Percentiles rank a stretch among this genome's conserved stretches.
Conservation (phyloP, 352 stramenopile genomes). For the Phytophthora boehmeriae region DNA sequence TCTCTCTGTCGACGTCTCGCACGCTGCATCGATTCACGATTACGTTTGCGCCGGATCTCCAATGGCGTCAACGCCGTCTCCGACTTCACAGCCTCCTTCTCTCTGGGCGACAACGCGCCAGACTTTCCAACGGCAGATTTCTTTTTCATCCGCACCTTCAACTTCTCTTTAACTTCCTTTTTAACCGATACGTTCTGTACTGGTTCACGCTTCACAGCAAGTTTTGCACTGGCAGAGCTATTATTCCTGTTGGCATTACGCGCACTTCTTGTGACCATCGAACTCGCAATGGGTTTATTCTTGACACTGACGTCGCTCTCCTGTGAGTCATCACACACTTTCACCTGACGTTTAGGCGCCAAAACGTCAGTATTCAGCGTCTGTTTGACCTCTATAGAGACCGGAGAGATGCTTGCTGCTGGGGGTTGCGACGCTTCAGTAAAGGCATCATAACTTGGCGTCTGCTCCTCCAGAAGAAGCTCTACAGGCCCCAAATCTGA, state of each 20-base stretch:
- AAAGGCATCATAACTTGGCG: slow-evolving; percentile 30
- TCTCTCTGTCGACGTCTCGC: slow-evolving; percentile 49
- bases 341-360: slow-evolving; percentile 12
- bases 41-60: slow-evolving; percentile 58
- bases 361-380: slow-evolving; percentile 8
- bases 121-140: slow-evolving; percentile 11
- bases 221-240: neutral
- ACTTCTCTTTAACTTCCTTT: slow-evolving; percentile 9
- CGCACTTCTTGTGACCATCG: neutral
- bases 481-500: slow-evolving; percentile 13
- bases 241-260: slow-evolving; percentile 6
- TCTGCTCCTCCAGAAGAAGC: slow-evolving; percentile 32
- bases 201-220: slow-evolving; percentile 12
- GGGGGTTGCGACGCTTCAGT: slow-evolving; percentile 16
- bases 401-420: slow-evolving; percentile 20
- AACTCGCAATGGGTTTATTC: neutral
- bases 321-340: slow-evolving; percentile 38
- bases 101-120: slow-evolving; percentile 4
- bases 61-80: slow-evolving; percentile 49
- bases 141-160: slow-evolving; percentile 19
- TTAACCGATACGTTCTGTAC: neutral
- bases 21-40: slow-evolving; percentile 63
- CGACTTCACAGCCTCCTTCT: slow-evolving; percentile 16
- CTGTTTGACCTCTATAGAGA: slow-evolving; percentile 27
- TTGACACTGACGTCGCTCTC: slow-evolving; percentile 11